Base-by-base conservation (phyloP, 1,284 basidiomycete species). In the Marasmius fiardii region DNA sequence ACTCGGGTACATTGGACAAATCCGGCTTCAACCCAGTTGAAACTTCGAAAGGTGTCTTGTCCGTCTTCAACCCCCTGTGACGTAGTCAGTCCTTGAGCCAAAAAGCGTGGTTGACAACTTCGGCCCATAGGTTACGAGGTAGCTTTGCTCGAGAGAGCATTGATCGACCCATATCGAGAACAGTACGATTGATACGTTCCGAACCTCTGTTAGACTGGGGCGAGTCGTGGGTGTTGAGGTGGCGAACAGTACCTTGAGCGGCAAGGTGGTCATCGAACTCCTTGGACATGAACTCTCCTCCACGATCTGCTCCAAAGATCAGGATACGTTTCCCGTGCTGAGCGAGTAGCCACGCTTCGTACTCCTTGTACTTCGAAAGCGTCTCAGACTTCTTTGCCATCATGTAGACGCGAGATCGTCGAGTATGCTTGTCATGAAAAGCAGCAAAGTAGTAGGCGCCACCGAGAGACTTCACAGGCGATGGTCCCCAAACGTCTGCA, bases 211-310 rank as follows among this genome's bases (percentile, higher is more conserved):
- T 75, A 12, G 67, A 64, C 50, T 65, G 58, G 2, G 70, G 70
- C 1, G 70, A 67, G 54, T 77, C 65, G 53, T 75, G 73, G 0
- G 69, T 62, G 12, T 68, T 70, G 14, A 68, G 60, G 43, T 69
- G 59, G 24, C 60, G 64, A 24, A 54, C 37, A 2, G 69, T 75
- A 14, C 73, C 73, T 11, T 55, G 21, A 0, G 43, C 23, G 5
- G 58, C 56, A 3, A 70, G 64, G 56, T 70, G 63, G 0, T 59
- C 43, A 1, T 39, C 56, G 50, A 75, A 71, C 18, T 62, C 61
- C n/a, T 64, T 56, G 52, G 58, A 59, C 8, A 56, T 48, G 54
- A 65, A 67, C 62, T 73, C 64, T 18, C 70, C 67, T 8, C 71
- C 69, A 20, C 66, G 52, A 58, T 75, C 67, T 1, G 59, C 58